A percentile compares a stretch with the other conserved stretches of the same genome.
phyloP scores from a whole-genome alignment of 2,329 filamentous ascomycete species.

The Aspergillus bombycis region DNA sequence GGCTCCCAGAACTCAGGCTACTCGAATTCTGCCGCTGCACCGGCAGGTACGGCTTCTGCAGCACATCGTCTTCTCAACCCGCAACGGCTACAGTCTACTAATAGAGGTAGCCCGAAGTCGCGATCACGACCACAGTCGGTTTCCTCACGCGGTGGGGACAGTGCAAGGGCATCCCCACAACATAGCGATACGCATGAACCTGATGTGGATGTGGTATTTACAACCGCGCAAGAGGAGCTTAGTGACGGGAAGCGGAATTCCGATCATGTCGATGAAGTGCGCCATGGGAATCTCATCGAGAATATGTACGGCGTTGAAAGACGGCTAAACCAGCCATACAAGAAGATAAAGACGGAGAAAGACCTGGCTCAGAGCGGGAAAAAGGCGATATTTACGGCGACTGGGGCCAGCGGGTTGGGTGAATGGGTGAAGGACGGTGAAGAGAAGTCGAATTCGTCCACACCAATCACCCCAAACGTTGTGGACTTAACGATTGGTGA shows the following conservation, averaged over 20 bases:
- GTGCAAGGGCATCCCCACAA: conserved; percentile 16
- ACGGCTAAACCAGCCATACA: conserved; percentile 63
- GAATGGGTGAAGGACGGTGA: conserved; percentile 68
- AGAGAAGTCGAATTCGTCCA: conserved; percentile 36
- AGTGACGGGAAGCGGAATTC: conserved; percentile 35
- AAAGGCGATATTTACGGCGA: conserved; percentile 49
- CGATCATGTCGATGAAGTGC: conserved; percentile 31
- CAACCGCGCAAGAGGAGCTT: conserved; percentile 28
- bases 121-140: conserved; percentile 20
- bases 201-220: conserved; percentile 34
- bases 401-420: conserved; percentile 61
- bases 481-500: conserved; percentile 51
- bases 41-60: conserved; percentile 30
- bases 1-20: conserved; percentile 23
- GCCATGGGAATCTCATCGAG: conserved; percentile 63
- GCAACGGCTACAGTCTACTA: conserved; percentile 17
- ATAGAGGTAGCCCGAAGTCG: conserved; percentile 14
- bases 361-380: conserved; percentile 48
- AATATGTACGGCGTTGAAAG: conserved; percentile 74
- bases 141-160: conserved; percentile 17
- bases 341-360: conserved; percentile 64
- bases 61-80: conserved; percentile 27
- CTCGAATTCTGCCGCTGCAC: conserved; percentile 22
- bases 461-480: conserved; percentile 55
- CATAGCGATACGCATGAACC: conserved; percentile 14